These are phyloP conservation scores for Candida saitoana DNA, from an alignment of 805 yeast species.

Conservation along the genomic window DNA sequence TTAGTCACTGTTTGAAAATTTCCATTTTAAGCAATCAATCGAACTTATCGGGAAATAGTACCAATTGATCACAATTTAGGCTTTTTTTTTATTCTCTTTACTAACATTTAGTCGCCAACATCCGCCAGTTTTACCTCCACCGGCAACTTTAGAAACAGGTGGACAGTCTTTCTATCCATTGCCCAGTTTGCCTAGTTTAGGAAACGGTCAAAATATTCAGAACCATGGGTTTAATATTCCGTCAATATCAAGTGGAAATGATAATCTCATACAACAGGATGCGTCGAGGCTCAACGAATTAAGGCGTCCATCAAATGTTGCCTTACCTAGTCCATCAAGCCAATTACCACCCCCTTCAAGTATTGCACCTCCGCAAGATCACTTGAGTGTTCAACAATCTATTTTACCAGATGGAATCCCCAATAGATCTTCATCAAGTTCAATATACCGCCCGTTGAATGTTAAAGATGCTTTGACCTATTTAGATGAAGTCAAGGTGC, in stretches of 20 bases:
- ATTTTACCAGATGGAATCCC: constrained; percentile 30
- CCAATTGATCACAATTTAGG: too few species aligned
- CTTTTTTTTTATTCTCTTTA: constrained; percentile 8
- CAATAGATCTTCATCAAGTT: constrained; percentile 38
- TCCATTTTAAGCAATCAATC: too few species aligned
- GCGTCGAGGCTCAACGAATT: constrained; percentile 12
- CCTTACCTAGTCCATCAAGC: constrained; percentile 12
- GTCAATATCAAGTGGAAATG: constrained; percentile 33
- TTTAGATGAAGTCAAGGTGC: constrained; percentile 91
- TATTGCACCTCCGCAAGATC: constrained; percentile 17
- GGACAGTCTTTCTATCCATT: constrained; percentile 47
- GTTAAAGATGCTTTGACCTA: constrained; percentile 95
- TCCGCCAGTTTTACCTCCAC: constrained; percentile 60
- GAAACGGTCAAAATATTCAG: constrained; percentile 34
- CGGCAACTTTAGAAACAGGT: constrained; percentile 51
- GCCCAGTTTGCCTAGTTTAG: constrained; percentile 49
- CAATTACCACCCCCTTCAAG: constrained; percentile 27
- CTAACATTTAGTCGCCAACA: constrained; percentile 48
- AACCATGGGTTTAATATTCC: constrained; percentile 49
- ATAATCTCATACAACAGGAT: constrained; percentile 11
- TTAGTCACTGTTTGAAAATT: too few species aligned
- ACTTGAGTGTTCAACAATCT: constrained; percentile 10
- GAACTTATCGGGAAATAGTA: too few species aligned
- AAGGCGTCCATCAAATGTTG: constrained; percentile 24
- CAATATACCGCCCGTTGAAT: constrained; percentile 72